Evolutionary conservation across 345 rosid genomes (phyloP).

Genomic region (Hirschfeldia incana): DNA sequence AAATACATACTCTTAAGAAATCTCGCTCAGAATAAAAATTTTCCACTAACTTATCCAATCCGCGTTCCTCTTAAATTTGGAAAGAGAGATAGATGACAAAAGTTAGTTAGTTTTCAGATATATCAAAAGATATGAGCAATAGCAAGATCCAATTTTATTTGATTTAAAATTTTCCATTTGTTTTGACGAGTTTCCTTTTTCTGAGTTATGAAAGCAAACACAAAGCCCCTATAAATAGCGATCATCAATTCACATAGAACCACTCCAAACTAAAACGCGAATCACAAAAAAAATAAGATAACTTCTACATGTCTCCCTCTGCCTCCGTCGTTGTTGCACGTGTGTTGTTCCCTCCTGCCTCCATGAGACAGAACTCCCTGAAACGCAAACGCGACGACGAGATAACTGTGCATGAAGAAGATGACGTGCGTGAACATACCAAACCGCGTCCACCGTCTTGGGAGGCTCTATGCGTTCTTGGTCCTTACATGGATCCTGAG

Average conservation of each 20-base stretch:
- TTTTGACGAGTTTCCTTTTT: not conserved
- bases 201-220: not conserved
- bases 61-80: not conserved
- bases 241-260: not conserved
- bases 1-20: not conserved
- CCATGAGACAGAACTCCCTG: conserved; percentile 1
- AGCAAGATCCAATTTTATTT: too few relatives aligned
- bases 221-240: not conserved
- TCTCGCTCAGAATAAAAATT: too few relatives aligned
- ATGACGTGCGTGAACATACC: not conserved
- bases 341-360: not conserved
- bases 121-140: not conserved
- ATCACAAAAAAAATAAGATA: not conserved
- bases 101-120: not conserved
- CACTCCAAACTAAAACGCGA: not conserved
- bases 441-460: conserved; percentile 10
- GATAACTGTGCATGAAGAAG: not conserved
- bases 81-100: not conserved
- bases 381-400: not conserved
- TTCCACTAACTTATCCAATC: not conserved
- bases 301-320: not conserved
- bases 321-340: not conserved
- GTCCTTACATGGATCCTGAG: conserved; percentile 12
- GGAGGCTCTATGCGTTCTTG: conserved; percentile 9
- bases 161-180: not conserved